Base-by-base conservation (phyloP, 345 rosid genomes). In the Populus ilicifolia region DNA sequence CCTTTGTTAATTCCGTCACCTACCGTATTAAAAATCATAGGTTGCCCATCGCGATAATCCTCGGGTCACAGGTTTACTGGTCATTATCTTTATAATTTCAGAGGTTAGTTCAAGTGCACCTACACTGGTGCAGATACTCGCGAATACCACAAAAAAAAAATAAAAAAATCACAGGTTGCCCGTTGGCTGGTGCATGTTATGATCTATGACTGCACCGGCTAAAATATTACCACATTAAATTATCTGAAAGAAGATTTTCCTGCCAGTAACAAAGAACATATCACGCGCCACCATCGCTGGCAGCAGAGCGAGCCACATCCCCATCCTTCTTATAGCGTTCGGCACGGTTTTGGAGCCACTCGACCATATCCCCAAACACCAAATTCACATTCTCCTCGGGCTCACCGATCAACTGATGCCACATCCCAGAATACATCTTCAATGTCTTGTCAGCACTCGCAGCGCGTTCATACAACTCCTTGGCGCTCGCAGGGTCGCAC, bases 371-470 rank as follows among this genome's bases (percentile, higher is more conserved):
- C n/a, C 93, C 89, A 67, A 86, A 92, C 43, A 90, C 95, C 72
- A 85, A 63, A 71, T 96, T 91, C 0, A 92, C 94, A 38, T 72
- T 54, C 77, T 93, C 95, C 76, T 88, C 92, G 8, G 94, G 77
- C 83, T 96, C 99, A 0, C 99, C 99, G 2, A 89, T 72, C 74
- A 96, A 61, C 89, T 91, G 99, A 84, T 96, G 99, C 96, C 96
- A 87, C 99, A 96, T 86, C 48, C 86, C 94, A 0, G 94, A 93
- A 41, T 92, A 87, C 35, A 96, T 82, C 82, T 80, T 89, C 20
- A 92, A 69, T 11, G 98, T 92, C 83, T 91, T 96, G 69, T 96
- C 97, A 41, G 1, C 44, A 62, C 97, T 91, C 43, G 83, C 44
- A 25, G 92, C 97, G 83, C 97, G 94, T 67, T 66, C 75, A 43